phyloP scores from a whole-genome alignment of 108 stramenopile genomes.

The Cyclotella cryptica region DNA sequence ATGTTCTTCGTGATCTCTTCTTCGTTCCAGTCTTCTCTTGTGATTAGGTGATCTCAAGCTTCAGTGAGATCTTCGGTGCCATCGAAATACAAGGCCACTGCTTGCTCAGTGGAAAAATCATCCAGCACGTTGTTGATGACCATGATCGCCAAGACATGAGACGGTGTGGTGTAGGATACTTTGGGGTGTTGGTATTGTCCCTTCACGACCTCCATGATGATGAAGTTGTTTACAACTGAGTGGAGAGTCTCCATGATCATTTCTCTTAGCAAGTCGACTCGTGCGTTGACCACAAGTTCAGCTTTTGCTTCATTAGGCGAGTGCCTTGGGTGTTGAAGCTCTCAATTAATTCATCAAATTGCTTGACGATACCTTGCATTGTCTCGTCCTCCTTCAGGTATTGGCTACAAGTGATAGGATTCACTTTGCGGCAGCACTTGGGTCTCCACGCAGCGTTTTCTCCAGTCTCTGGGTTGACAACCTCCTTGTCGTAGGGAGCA shows the following conservation, averaged over 20 bases:
- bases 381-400: background rate
- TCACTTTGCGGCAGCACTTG: background rate
- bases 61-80: background rate
- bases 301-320: background rate
- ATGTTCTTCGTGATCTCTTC: background rate
- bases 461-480: background rate
- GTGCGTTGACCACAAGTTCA: background rate
- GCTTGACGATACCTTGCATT: background rate
- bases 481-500: constrained; percentile 1
- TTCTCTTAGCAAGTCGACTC: background rate
- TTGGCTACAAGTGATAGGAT: background rate
- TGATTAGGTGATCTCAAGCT: background rate
- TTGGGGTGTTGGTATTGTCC: background rate
- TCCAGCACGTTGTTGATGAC: background rate
- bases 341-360: background rate
- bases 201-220: background rate
- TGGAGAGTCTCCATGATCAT: background rate
- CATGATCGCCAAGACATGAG: background rate
- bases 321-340: background rate
- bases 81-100: background rate
- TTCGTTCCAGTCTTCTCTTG: too few relatives aligned
- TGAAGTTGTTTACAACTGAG: background rate
- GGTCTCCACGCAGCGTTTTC: background rate
- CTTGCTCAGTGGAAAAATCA: background rate
- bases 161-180: background rate